Percentiles rank a stretch among this genome's conserved stretches.
Evolutionary conservation across 805 yeast species (phyloP).

Genomic region (Candida nanaspora): DNA sequence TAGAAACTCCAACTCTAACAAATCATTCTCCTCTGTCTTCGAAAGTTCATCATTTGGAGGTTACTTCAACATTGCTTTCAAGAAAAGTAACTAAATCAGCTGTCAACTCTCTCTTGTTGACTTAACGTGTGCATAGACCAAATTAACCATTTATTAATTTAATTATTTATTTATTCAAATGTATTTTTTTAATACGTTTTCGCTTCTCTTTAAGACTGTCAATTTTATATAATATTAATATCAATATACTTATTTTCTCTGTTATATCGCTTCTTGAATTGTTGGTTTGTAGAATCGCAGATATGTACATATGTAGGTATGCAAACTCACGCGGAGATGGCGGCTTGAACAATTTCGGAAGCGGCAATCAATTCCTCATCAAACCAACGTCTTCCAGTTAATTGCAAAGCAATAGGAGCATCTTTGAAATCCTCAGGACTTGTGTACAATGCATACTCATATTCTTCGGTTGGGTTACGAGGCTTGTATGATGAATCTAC

Average conservation of each 20-base stretch:
- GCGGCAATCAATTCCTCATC: slow-evolving; percentile 44
- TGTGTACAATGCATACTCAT: slow-evolving; percentile 25
- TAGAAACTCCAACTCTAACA: slow-evolving; percentile 21
- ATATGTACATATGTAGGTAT: no score
- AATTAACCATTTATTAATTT: no score
- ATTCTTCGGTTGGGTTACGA: slow-evolving; percentile 20
- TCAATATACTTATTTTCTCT: no score
- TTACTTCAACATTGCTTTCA: slow-evolving; percentile 23
- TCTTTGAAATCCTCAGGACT: slow-evolving; percentile 31
- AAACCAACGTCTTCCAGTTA: slow-evolving; percentile 42
- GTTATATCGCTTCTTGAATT: no score
- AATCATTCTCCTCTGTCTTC: slow-evolving; percentile 19
- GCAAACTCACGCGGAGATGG: slow-evolving; percentile 12
- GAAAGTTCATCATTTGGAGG: slow-evolving; percentile 24
- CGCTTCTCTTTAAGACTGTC: no score
- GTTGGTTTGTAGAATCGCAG: no score
- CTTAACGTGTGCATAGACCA: no score
- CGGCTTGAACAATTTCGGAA: slow-evolving; percentile 30
- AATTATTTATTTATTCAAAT: no score
- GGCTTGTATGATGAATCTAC: slow-evolving; percentile 10
- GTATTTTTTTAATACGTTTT: no score
- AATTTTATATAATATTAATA: no score
- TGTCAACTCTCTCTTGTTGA: no score
- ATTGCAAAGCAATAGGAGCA: slow-evolving; percentile 44
- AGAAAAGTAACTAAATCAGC: slow-evolving; percentile 10